Evolutionary conservation across 805 yeast genomes (phyloP).

Genomic region (Metahyphopichia silvanorum): DNA sequence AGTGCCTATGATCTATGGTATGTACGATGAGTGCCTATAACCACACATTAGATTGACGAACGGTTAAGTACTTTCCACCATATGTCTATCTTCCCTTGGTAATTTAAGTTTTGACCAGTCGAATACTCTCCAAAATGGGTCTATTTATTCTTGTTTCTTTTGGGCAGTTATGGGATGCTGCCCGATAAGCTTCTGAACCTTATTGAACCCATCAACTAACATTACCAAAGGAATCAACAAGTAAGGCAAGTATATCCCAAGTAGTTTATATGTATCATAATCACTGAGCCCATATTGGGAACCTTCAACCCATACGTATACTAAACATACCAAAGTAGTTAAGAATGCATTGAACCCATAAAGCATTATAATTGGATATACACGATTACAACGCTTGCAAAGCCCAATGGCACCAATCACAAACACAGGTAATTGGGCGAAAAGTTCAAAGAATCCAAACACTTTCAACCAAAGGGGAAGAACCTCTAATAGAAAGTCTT

Average conservation of each 20-base stretch:
- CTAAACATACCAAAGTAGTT: conserved; percentile 73
- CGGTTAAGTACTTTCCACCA: no score
- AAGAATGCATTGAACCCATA: conserved; percentile 84
- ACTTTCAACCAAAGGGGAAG: conserved; percentile 71
- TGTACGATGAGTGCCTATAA: no score
- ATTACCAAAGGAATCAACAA: conserved; percentile 60
- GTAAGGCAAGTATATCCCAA: conserved; percentile 66
- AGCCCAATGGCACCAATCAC: conserved; percentile 35
- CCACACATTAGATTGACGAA: no score
- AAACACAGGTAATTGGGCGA: conserved; percentile 81
- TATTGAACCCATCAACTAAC: conserved; percentile 40
- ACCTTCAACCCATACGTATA: conserved; percentile 40
- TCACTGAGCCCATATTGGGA: conserved; percentile 34
- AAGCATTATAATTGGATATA: conserved; percentile 41
- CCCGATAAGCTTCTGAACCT: no score
- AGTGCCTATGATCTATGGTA: no score
- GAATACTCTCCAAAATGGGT: no score
- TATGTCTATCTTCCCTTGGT: no score
- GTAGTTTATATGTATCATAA: conserved; percentile 39
- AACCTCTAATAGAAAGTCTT: conserved; percentile 63
- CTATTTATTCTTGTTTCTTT: no score
- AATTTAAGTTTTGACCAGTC: no score
- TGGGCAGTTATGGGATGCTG: no score
- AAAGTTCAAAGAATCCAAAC: conserved; percentile 70
- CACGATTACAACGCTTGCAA: conserved; percentile 6